These are phyloP conservation scores for Glutinoglossum americanum DNA, from an alignment of 495 filamentous ascomycete species.

Conservation along the genomic window DNA sequence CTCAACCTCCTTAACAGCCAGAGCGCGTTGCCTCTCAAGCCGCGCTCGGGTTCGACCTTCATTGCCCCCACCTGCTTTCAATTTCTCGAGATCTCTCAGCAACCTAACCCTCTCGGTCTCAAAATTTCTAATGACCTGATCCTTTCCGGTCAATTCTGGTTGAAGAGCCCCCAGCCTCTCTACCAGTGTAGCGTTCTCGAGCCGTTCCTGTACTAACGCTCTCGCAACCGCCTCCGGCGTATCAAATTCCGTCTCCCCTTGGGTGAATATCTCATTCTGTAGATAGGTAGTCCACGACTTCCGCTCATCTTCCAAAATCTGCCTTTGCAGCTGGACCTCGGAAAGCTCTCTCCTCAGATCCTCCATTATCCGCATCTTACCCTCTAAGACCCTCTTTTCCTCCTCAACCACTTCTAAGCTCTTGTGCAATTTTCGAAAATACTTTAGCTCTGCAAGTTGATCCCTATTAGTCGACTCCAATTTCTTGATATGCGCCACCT, in stretches of 20 bases:
- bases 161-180: slow-evolving; percentile 59
- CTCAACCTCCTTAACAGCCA: slow-evolving; percentile 81
- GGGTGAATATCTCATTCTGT: slow-evolving; percentile 34
- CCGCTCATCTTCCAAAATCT: slow-evolving; percentile 73
- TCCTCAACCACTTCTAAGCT: slow-evolving; percentile 89
- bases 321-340: slow-evolving; percentile 60
- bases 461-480: slow-evolving; percentile 64
- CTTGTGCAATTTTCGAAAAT: slow-evolving; percentile 55
- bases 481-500: slow-evolving; percentile 69
- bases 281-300: slow-evolving; percentile 74
- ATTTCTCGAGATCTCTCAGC: slow-evolving; percentile 45
- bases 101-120: slow-evolving; percentile 44
- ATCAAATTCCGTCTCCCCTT: slow-evolving; percentile 48
- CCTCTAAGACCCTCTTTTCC: slow-evolving; percentile 70
- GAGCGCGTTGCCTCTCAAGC: slow-evolving; percentile 61
- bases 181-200: slow-evolving; percentile 54
- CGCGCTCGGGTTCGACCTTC: slow-evolving; percentile 40
- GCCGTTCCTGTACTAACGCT: slow-evolving; percentile 57
- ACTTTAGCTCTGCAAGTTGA: slow-evolving; percentile 57
- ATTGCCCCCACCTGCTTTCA: slow-evolving; percentile 26
- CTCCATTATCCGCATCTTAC: slow-evolving; percentile 52
- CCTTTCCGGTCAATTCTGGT: slow-evolving; percentile 61
- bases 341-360: slow-evolving; percentile 50
- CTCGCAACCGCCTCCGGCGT: slow-evolving; percentile 75
- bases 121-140: slow-evolving; percentile 48